Evolutionary conservation across 2,329 filamentous ascomycete genomes (phyloP).

Genomic region (Aulographum hederae): DNA sequence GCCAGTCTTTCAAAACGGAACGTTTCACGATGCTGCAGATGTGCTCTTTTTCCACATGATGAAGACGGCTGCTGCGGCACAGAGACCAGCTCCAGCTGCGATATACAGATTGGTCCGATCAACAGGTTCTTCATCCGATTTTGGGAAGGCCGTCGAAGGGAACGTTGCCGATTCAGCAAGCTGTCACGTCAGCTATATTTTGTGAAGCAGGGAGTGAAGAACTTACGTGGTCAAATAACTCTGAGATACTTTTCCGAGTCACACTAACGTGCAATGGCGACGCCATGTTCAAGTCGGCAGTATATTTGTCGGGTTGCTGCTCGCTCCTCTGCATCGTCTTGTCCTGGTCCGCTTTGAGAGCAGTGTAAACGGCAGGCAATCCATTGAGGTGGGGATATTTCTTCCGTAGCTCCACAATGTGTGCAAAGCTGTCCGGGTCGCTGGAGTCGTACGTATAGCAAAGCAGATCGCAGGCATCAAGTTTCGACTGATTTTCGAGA

Average conservation of each 20-base stretch:
- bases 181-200: slow-evolving; percentile 8
- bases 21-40: neutral
- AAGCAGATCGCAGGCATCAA: slow-evolving; percentile 83
- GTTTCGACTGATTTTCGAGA: slow-evolving; percentile 73
- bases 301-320: slow-evolving; percentile 78
- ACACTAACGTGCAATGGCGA: slow-evolving; percentile 88
- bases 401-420: slow-evolving; percentile 65
- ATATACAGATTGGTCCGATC: slow-evolving; percentile 78
- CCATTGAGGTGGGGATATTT: slow-evolving; percentile 71
- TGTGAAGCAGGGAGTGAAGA: slow-evolving; percentile 1
- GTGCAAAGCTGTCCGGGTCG: slow-evolving; percentile 86
- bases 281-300: slow-evolving; percentile 67
- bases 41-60: slow-evolving; percentile 36
- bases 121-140: slow-evolving; percentile 66
- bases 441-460: slow-evolving; percentile 96
- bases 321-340: slow-evolving; percentile 92
- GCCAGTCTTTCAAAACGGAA: too few relatives aligned
- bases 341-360: slow-evolving; percentile 86
- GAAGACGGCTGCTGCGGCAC: slow-evolving; percentile 37
- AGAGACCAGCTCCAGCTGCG: slow-evolving; percentile 53
- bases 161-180: slow-evolving; percentile 85
- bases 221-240: slow-evolving; percentile 61
- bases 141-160: slow-evolving; percentile 75
- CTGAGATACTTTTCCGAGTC: slow-evolving; percentile 83
- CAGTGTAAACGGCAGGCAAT: slow-evolving; percentile 81